Evolutionary conservation across 495 filamentous ascomycete species (phyloP), one percentile per base, ranked within the genome.

Genomic region (Staphylotrichum longicolle): DNA sequence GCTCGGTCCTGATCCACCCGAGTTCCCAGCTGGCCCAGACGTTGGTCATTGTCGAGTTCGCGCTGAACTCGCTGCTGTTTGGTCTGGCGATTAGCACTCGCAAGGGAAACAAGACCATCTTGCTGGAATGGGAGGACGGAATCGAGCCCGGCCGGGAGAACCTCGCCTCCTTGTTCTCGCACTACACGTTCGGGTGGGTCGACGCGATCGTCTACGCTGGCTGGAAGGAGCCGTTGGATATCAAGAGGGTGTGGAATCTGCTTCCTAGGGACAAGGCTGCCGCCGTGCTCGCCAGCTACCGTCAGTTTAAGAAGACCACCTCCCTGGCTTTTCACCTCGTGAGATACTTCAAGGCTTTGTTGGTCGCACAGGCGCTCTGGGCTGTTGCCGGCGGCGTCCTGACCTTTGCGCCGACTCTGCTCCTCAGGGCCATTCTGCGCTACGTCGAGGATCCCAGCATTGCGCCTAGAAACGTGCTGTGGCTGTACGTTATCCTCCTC

Each of bases 401-500:
- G 64, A 91, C 90, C 2, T 98, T 98, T 75, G 85, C 87, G 14
- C 95, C 95, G 2, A 99, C 93, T 3, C 79, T 99, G 20, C 82
- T 99, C 8, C 84, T 99, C 27, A 90, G 90, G 67, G 88, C 88
- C 5, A 97, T 99, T 64, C 78, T 99, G 30, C 86, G 96, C 70
- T 97, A 96, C 68, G 87, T 98, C 14, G 91, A 99, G 73, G 79
- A 89, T 62, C 93, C 95, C 1, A 80, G 82, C 5, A 81, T 81
- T 8, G 89, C 89, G 0, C 93, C 95, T 1, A 78, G 83, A 39
- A 96, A 94, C 72, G 93, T 96, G 11, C 90, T 95, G 7, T 99
- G 95, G 95, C 83, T 99, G 42, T 96, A 92, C 70, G 93, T 97
- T 33, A 90, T 93, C 46, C 80, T 97, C 5, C 84, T 99, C 7